A percentile compares a stretch with the other conserved stretches of the same genome.
Conservation (phyloP, 2,329 filamentous ascomycete genomes). For the Fusarium fracticaudum region DNA sequence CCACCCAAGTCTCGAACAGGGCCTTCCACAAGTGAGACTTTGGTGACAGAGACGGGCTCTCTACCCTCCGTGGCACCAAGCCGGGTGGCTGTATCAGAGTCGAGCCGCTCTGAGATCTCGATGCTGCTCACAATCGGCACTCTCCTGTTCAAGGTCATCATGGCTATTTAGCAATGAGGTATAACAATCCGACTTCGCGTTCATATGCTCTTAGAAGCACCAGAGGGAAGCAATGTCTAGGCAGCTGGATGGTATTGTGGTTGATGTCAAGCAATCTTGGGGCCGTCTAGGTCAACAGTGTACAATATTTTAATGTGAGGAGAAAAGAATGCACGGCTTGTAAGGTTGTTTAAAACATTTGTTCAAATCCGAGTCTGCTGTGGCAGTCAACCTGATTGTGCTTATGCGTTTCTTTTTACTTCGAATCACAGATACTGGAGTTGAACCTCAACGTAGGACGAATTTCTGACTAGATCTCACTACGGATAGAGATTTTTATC, state of each 20-base stretch:
- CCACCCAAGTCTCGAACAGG: background rate
- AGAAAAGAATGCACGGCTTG: background rate
- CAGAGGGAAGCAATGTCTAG: background rate
- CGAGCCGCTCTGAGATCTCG: slow-evolving; percentile 31
- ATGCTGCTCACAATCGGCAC: slow-evolving; percentile 36
- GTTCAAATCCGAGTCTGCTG: background rate
- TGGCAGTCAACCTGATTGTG: background rate
- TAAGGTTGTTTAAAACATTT: background rate
- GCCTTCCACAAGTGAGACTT: slow-evolving; percentile 4
- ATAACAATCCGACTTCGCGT: background rate
- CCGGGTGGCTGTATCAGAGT: slow-evolving; percentile 43
- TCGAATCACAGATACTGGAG: background rate
- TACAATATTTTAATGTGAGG: background rate
- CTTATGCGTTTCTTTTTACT: no score
- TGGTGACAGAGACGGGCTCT: slow-evolving; percentile 32
- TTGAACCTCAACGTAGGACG: rapidly evolving
- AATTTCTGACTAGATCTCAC: background rate
- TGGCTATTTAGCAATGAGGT: slow-evolving; percentile 6
- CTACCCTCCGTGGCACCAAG: slow-evolving; percentile 38
- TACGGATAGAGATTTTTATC: rapidly evolving
- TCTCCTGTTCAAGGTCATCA: slow-evolving; percentile 42
- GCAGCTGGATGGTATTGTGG: slow-evolving; percentile 1
- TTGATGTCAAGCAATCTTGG: slow-evolving; percentile 24
- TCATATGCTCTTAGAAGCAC: background rate
- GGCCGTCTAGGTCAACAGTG: background rate